A percentile compares a stretch with the other conserved stretches of the same genome.
These are phyloP conservation scores for Tolypocladium album DNA, from an alignment of 2,329 filamentous ascomycete genomes.

Conservation along the genomic window DNA sequence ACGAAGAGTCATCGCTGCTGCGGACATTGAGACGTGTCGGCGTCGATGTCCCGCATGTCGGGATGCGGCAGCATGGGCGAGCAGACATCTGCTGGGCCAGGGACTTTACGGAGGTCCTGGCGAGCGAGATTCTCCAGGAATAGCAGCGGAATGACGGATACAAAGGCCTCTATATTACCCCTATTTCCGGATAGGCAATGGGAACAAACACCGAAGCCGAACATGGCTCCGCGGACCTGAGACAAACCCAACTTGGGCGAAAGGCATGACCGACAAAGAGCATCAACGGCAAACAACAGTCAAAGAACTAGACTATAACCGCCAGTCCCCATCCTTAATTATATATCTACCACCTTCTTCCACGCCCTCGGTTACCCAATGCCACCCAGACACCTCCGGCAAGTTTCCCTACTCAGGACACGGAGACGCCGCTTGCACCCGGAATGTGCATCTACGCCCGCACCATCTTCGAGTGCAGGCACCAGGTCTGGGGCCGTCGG, in stretches of 20 bases:
- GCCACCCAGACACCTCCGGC: background rate
- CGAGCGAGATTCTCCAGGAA: constrained; percentile 14
- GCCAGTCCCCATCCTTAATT: background rate
- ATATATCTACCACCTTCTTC: background rate
- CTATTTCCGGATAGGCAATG: background rate
- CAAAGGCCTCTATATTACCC: background rate
- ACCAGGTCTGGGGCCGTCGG: constrained; percentile 14
- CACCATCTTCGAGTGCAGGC: constrained; percentile 14
- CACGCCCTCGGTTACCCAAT: background rate
- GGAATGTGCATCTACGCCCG: constrained; percentile 18
- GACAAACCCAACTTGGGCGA: background rate
- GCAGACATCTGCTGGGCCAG: constrained; percentile 28
- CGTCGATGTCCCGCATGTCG: constrained; percentile 25
- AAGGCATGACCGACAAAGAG: background rate
- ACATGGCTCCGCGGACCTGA: background rate
- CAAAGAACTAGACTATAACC: background rate
- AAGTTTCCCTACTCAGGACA: background rate
- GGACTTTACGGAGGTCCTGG: constrained; percentile 30
- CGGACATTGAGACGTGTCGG: constrained; percentile 25
- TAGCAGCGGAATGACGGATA: background rate
- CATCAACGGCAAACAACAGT: background rate
- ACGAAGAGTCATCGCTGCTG: constrained; percentile 22
- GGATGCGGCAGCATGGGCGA: constrained; percentile 2
- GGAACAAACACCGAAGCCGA: background rate
- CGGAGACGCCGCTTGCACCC: background rate